phyloP scores from a whole-genome alignment of 768 basidiomycete species.

The Termitomyces sp. region DNA sequence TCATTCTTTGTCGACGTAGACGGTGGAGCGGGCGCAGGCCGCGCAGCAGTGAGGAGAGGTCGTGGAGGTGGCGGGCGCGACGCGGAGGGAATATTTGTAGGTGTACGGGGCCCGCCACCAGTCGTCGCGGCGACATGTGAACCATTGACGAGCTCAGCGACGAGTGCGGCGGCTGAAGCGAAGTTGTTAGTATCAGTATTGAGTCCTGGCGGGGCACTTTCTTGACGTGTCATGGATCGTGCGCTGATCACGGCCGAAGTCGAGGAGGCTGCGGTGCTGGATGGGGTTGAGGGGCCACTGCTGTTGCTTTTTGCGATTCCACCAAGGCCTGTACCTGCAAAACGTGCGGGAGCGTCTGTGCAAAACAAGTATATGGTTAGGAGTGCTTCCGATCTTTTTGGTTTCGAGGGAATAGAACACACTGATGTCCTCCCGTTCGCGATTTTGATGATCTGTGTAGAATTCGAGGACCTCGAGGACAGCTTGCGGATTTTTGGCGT shows the following conservation, averaged over 20 bases:
- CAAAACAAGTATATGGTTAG: slow-evolving; percentile 6
- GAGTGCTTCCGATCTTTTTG: slow-evolving; percentile 11
- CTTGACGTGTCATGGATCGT: slow-evolving; percentile 28
- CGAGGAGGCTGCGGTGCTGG: slow-evolving; percentile 14
- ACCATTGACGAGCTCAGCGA: slow-evolving; percentile 60
- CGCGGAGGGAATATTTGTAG: slow-evolving; percentile 31
- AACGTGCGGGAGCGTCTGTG: slow-evolving; percentile 63
- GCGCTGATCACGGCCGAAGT: slow-evolving; percentile 18
- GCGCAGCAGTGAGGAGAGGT: slow-evolving; percentile 53
- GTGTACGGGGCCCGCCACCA: slow-evolving; percentile 1
- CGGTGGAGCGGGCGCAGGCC: slow-evolving; percentile 46
- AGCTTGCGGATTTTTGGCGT: slow-evolving; percentile 94
- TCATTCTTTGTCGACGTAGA: slow-evolving; percentile 29
- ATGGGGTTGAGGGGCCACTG: slow-evolving; percentile 18
- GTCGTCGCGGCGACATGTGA: slow-evolving; percentile 32
- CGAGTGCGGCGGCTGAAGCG: slow-evolving; percentile 45
- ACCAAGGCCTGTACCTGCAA: slow-evolving; percentile 90
- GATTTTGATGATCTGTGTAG: slow-evolving; percentile 96
- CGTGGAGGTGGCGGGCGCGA: slow-evolving; percentile 66
- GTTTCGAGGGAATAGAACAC: slow-evolving; percentile 15
- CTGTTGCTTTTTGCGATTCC: slow-evolving; percentile 48
- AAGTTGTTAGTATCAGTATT: slow-evolving; percentile 37
- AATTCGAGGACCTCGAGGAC: slow-evolving; percentile 97
- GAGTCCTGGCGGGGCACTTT: slow-evolving; percentile 35
- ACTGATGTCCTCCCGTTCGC: slow-evolving; percentile 68